phyloP scores from a whole-genome alignment of 441 rosid species.

The Daphne laureola region DNA sequence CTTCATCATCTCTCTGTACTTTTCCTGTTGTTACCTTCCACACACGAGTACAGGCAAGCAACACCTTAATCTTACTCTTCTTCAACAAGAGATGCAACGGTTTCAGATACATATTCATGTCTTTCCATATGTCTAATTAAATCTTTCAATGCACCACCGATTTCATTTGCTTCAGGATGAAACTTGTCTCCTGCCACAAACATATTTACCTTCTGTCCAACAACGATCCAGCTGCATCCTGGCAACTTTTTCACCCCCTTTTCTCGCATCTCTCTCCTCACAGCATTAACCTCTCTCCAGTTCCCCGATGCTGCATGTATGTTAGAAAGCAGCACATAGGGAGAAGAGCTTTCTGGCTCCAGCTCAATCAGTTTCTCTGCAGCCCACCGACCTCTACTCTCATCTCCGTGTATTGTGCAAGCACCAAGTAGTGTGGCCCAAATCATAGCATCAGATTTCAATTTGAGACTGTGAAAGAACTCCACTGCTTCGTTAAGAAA shows the following conservation, averaged over 20 bases:
- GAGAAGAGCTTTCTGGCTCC: constrained; percentile 71
- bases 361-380: constrained; percentile 70
- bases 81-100: constrained; percentile 21
- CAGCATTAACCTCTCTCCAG: constrained; percentile 61
- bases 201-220: constrained; percentile 41
- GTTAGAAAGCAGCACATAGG: constrained; percentile 77
- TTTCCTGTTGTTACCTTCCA: too few relatives aligned
- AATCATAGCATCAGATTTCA: constrained; percentile 63
- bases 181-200: constrained; percentile 76
- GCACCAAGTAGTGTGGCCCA: constrained; percentile 92
- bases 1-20: too few relatives aligned
- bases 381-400: constrained; percentile 53
- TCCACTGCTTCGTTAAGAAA: constrained; percentile 70
- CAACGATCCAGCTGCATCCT: constrained; percentile 81
- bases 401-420: constrained; percentile 82
- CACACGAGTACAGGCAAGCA: neutral
- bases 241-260: constrained; percentile 71
- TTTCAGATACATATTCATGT: constrained; percentile 4
- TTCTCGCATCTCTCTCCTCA: constrained; percentile 74
- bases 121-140: constrained; percentile 40
- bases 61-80: constrained; percentile 7
- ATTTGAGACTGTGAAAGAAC: constrained; percentile 45
- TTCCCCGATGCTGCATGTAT: constrained; percentile 78
- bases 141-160: constrained; percentile 34
- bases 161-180: constrained; percentile 36